Base-by-base conservation (phyloP, 768 basidiomycete species). In the Naganishia randhawae region DNA sequence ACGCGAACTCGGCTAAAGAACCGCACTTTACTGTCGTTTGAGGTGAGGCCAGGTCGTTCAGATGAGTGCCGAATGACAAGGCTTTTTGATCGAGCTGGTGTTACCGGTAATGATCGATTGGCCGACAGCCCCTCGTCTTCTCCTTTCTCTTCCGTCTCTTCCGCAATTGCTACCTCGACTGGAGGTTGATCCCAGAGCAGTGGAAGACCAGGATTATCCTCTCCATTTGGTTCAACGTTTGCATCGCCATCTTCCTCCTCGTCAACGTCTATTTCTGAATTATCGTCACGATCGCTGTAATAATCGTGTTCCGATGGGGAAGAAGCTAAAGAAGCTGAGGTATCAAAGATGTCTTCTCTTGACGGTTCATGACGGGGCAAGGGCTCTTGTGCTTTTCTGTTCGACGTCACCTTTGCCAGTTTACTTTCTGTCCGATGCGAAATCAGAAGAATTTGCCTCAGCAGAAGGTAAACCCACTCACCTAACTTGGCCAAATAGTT, bases 1-100 rank as follows among this genome's bases (percentile, higher is more conserved):
- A 67, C 66, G 13, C 66, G 52, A 3, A 67, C 66, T 8, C 66
- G 66, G 35, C 53, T 42, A 35, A 55, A 67, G 35, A 67, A 67
- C n/a, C 66, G 53, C 29, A 67, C 54, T 61, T 67, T 67, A 29
- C 41, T 48, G 45, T 67, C 66, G 42, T 45, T 67, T 8, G 53
- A 57, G 19, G 55, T 27, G 22, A 67, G 54, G 11, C 66, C 41
- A 29, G 66, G 66, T 32, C 50, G 48, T 53, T 66, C 51, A 13
- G 51, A 35, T 53, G 48, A 32, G 63, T 50, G 27, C 22, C 22
- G 37, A 19, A 41, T 33, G 31, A 35, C 65, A 32, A 50, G 63
- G 22, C 63, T 50, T 50, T 25, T 32, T 16, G 63, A 64, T 2
- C 50, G 63, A 22, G 13, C 37, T 1, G 57, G 57, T 25, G 57